Conservation (phyloP, 495 filamentous ascomycete species). For the Aspergillus affinis region DNA sequence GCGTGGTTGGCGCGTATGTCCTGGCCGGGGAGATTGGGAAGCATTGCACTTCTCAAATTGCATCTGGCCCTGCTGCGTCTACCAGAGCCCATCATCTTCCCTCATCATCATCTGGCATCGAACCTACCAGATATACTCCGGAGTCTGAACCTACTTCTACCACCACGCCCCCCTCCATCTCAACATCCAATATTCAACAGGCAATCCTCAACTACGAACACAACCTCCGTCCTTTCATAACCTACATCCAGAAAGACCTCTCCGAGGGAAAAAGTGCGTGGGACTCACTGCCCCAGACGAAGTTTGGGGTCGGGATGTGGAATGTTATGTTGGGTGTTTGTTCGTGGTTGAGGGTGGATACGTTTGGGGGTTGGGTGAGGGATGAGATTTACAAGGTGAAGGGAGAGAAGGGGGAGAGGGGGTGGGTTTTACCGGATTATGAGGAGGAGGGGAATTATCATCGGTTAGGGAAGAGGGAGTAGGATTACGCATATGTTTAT, state of each 20-base stretch:
- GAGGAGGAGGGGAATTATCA: conserved; percentile 9
- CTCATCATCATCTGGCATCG: too few relatives aligned
- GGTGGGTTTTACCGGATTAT: conserved; percentile 46
- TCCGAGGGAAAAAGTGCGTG: conserved; percentile 17
- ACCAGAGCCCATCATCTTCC: too few relatives aligned
- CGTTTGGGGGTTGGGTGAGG: not conserved
- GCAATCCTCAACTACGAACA: conserved; percentile 32
- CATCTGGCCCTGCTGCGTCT: too few relatives aligned
- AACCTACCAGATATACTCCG: too few relatives aligned
- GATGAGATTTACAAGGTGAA: conserved; percentile 19
- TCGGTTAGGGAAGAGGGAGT: too few relatives aligned
- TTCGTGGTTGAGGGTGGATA: conserved; percentile 34
- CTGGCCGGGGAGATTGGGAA: conserved; percentile 52
- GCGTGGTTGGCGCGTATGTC: conserved; percentile 50
- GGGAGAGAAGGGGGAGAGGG: conserved; percentile 36
- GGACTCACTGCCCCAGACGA: conserved; percentile 25
- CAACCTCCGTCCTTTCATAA: conserved; percentile 42
- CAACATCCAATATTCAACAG: too few relatives aligned
- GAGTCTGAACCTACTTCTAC: too few relatives aligned
- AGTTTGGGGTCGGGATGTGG: conserved; percentile 28
- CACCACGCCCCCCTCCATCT: too few relatives aligned
- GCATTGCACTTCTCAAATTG: conserved; percentile 21
- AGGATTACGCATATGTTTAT: too few relatives aligned
- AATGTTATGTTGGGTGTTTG: conserved; percentile 30
- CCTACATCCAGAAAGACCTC: conserved; percentile 36